These are phyloP conservation scores for Leishmania major DNA, from an alignment of 208 protist genomes.

Conservation along the genomic window DNA sequence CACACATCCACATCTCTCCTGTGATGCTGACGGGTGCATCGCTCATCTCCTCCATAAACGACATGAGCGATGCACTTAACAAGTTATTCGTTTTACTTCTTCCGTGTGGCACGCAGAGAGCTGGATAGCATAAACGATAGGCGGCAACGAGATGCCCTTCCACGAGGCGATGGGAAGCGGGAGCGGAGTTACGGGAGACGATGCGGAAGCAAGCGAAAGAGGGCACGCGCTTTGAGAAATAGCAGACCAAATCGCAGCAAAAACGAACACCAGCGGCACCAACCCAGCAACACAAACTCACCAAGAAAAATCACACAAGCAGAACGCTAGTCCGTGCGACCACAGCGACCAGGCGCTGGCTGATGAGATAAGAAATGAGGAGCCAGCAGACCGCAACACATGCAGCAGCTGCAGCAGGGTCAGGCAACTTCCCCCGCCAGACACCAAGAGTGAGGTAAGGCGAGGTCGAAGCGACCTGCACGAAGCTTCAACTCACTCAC, in stretches of 20 bases:
- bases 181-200: neutral
- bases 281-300: neutral
- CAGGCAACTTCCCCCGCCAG: neutral
- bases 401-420: neutral
- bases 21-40: conserved; percentile 71
- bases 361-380: conserved; percentile 6
- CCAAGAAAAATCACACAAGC: neutral
- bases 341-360: too few species aligned
- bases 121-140: neutral
- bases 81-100: neutral
- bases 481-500: neutral
- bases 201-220: neutral
- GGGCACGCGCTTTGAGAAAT: neutral
- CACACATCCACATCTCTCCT: conserved; percentile 82
- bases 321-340: too few species aligned
- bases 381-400: neutral
- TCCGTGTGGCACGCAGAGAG: neutral
- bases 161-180: neutral
- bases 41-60: conserved; percentile 35
- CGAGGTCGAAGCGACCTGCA: conserved; percentile 4
- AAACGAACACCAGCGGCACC: neutral
- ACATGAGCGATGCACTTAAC: conserved; percentile 1
- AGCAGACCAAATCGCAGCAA: neutral
- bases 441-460: neutral
- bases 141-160: neutral